Conservation (phyloP, 345 rosid genomes). For the Chamaenerion angustifolium region DNA sequence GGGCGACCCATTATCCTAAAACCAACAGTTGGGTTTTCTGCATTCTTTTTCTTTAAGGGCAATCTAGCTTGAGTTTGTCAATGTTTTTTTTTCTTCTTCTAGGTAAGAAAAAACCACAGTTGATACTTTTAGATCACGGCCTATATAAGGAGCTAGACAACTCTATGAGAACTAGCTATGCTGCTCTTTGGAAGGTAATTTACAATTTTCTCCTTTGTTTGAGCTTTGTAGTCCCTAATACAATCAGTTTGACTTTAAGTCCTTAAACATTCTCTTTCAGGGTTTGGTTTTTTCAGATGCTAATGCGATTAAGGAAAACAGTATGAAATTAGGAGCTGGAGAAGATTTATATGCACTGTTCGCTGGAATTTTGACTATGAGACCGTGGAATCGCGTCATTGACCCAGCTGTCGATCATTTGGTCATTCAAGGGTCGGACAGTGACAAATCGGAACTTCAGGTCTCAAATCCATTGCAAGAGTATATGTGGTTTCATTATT, state of each 20-base stretch:
- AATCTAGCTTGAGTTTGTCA: background rate
- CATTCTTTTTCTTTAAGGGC: background rate
- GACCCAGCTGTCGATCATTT: constrained; percentile 74
- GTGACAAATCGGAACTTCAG: constrained; percentile 72
- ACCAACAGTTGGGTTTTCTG: too few relatives aligned
- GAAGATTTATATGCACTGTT: constrained; percentile 73
- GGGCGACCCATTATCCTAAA: too few relatives aligned
- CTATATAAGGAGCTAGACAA: constrained; percentile 80
- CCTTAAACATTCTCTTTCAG: constrained; percentile 17
- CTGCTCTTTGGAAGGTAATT: constrained; percentile 73
- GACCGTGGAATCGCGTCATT: constrained; percentile 82
- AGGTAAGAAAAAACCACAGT: constrained; percentile 74
- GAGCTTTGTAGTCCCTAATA: constrained; percentile 4
- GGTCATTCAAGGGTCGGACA: constrained; percentile 64
- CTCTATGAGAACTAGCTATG: constrained; percentile 66
- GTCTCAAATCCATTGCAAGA: constrained; percentile 13
- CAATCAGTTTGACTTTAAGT: constrained; percentile 1
- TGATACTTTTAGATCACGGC: constrained; percentile 84
- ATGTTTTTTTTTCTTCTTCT: background rate
- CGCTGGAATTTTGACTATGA: constrained; percentile 84
- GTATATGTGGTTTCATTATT: background rate
- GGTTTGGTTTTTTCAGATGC: constrained; percentile 74
- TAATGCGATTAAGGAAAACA: constrained; percentile 65
- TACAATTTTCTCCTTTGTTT: background rate
- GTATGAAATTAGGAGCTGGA: constrained; percentile 83